phyloP scores from a whole-genome alignment of 257 asterid genomes.

The Solanum habrochaites region DNA sequence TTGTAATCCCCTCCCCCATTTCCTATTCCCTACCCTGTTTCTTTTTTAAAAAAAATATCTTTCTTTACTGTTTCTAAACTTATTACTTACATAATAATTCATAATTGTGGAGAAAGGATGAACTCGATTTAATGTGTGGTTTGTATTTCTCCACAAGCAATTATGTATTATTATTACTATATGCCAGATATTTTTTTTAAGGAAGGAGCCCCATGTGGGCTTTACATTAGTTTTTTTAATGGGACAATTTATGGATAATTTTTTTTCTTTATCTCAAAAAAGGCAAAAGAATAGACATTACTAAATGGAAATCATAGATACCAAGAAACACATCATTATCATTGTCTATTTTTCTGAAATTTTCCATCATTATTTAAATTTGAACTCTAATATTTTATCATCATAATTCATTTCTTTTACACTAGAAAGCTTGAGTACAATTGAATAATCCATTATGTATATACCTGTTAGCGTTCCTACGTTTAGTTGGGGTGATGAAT shows the following conservation, averaged over 20 bases:
- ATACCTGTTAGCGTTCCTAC: background rate
- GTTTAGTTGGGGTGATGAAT: background rate
- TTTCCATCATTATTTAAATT: background rate
- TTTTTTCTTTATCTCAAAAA: background rate
- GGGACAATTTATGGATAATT: background rate
- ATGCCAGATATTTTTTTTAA: background rate
- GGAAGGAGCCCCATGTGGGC: background rate
- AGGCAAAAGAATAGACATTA: background rate
- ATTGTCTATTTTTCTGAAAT: background rate
- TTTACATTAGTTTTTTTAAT: background rate
- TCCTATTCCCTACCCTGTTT: background rate
- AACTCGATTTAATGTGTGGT: background rate
- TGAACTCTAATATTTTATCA: background rate
- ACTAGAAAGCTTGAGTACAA: background rate
- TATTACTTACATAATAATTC: background rate
- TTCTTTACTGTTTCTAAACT: background rate
- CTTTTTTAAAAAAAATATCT: background rate
- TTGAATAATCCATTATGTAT: background rate
- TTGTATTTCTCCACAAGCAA: background rate
- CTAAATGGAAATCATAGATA: background rate
- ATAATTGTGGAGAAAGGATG: background rate
- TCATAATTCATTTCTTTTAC: background rate
- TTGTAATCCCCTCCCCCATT: background rate
- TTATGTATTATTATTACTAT: background rate
- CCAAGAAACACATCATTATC: background rate